phyloP scores from a whole-genome alignment of 2,329 filamentous ascomycete species.

The Emmonsiellopsis sp. region DNA sequence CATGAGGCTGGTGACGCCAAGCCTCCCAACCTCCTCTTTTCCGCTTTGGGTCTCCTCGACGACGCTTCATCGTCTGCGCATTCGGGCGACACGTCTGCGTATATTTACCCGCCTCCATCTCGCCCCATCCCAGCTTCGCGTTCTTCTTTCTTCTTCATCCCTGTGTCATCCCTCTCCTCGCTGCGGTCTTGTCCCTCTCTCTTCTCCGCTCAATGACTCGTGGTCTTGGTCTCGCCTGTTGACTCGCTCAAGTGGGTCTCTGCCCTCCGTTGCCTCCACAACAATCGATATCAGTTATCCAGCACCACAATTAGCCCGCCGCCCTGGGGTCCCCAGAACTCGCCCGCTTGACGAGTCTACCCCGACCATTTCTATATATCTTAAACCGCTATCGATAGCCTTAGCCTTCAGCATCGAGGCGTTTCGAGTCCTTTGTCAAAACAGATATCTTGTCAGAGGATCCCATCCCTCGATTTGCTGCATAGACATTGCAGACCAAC shows the following conservation, averaged over 20 bases:
- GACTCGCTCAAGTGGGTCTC: neutral
- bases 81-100: neutral
- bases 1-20: neutral
- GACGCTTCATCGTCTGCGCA: neutral
- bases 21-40: conserved; percentile 1
- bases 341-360: neutral
- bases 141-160: neutral
- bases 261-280: conserved; percentile 1
- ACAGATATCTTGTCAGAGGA: neutral
- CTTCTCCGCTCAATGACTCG: neutral
- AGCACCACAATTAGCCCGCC: neutral
- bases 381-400: neutral
- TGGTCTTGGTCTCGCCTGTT: neutral
- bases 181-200: neutral
- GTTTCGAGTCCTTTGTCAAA: neutral
- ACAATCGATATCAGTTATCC: neutral
- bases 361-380: neutral
- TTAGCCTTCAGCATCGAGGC: neutral
- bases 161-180: neutral
- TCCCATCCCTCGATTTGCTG: neutral
- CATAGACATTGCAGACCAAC: neutral
- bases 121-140: neutral
- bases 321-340: neutral
- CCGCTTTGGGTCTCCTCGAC: neutral
- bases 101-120: neutral